Base-by-base conservation (phyloP, 2,329 filamentous ascomycete genomes). In the Cylindrodendrum hubeiense region DNA sequence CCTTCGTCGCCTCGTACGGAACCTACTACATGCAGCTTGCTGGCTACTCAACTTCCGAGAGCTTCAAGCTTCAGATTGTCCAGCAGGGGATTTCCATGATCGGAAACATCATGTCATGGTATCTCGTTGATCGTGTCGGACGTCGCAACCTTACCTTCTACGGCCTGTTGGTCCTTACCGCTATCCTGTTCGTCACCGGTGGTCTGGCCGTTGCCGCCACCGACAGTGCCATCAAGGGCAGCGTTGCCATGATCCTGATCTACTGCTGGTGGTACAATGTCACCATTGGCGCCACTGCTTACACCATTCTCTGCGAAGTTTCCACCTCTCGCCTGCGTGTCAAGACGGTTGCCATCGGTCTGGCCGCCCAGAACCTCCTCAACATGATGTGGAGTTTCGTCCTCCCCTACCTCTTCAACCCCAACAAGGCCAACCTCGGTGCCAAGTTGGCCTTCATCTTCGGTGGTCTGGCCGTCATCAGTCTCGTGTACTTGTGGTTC, bases 1-100 rank as follows among this genome's bases (percentile, higher is more conserved):
- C 74, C 24, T 83, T 82, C 26, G 71, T 77, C 1, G 70, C 77
- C 2, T 68, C 71, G 7, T 83, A 83, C 64, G 72, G 73, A n/a
- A 82, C 81, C 3, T 83, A 83, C 70, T 83, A 83, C 67, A 73
- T 79, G 51, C 78, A 84, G 62, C 72, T 83, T 3, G 80, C 82
- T 10, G 81, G 81, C 9, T 82, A 79, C 66, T 75, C 73, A 44
- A 78, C 77, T 0, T 54, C 66, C 3, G 75, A 73, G 61, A 78
- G 75, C 57, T 83, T 81, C 71, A 77, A 72, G 55, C 71, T 83
- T 2, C 76, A 80, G 54, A 83, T 82, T 47, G 74, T 75, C 10
- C 80, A 82, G 65, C 80, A 81, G 51, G 74, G 77, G 3, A 61
- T 80, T 6, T 81, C 78, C 2, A 74, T 82, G 17, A 43, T 79